phyloP scores from a whole-genome alignment of 176 grass and related monocot species.

The Avena sativa region DNA sequence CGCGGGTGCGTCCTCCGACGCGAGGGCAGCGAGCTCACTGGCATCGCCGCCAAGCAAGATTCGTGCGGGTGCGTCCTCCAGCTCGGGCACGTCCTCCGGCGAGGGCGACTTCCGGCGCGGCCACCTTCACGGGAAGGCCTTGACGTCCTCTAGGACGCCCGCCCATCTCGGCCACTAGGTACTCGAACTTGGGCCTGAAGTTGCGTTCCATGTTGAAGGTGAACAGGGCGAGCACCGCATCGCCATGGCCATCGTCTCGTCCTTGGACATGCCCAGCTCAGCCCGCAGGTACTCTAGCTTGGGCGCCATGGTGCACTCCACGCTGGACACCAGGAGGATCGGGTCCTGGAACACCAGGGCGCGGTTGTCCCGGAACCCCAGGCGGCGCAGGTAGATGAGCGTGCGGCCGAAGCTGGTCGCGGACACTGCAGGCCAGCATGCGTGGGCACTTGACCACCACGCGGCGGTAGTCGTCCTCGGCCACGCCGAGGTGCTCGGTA shows the following conservation, averaged over 20 bases:
- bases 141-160: constrained; percentile 72
- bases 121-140: constrained; percentile 57
- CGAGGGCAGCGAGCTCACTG: too few species aligned
- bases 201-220: constrained; percentile 73
- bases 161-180: constrained; percentile 54
- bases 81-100: too few species aligned
- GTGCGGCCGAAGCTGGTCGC: constrained; percentile 71
- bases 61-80: too few species aligned
- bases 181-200: constrained; percentile 74
- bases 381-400: constrained; percentile 71
- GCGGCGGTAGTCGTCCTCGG: constrained; percentile 44
- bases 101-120: too few species aligned
- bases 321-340: constrained; percentile 69
- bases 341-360: constrained; percentile 66
- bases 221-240: constrained; percentile 60
- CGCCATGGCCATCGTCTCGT: constrained; percentile 58
- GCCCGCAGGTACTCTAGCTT: constrained; percentile 60
- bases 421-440: constrained; percentile 60
- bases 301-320: constrained; percentile 66
- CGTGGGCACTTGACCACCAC: constrained; percentile 67
- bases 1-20: too few species aligned
- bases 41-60: too few species aligned
- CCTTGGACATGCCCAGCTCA: constrained; percentile 47
- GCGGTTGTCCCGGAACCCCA: constrained; percentile 52
- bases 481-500: constrained; percentile 58